Conservation (phyloP, 2,329 filamentous ascomycete genomes). For the Colletotrichum echinochloae region DNA sequence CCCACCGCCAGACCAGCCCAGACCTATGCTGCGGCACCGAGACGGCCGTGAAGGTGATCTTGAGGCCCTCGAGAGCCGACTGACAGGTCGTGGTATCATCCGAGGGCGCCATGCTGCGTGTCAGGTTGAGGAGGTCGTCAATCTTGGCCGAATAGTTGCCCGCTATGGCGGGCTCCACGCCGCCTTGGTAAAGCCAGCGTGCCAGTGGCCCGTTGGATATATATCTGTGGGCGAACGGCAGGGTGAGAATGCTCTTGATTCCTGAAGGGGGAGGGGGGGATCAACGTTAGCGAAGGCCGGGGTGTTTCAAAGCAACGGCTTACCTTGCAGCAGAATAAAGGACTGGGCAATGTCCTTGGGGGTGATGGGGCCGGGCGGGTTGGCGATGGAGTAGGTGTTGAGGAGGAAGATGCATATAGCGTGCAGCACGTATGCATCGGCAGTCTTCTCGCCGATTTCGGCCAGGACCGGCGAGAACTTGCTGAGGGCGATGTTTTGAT, state of each 20-base stretch:
- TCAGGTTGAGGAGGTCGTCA: slow-evolving; percentile 34
- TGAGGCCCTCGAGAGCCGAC: slow-evolving; percentile 34
- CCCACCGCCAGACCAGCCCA: slow-evolving; percentile 42
- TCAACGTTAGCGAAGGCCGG: background rate
- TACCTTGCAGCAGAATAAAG: slow-evolving; percentile 41
- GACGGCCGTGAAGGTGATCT: slow-evolving; percentile 31
- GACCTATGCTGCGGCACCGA: slow-evolving; percentile 20
- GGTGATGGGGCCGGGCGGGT: slow-evolving; percentile 22
- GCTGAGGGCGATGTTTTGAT: slow-evolving; percentile 40
- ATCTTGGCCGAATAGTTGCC: slow-evolving; percentile 31
- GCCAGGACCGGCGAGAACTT: slow-evolving; percentile 38
- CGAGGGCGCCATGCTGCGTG: slow-evolving; percentile 35
- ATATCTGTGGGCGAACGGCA: slow-evolving; percentile 26
- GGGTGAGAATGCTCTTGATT: slow-evolving; percentile 40
- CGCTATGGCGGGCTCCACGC: slow-evolving; percentile 21
- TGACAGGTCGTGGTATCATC: slow-evolving; percentile 35
- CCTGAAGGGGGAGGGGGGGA: slow-evolving; percentile 9
- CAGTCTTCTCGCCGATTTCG: slow-evolving; percentile 41
- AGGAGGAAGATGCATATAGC: slow-evolving; percentile 42
- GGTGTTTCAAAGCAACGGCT: too few relatives aligned
- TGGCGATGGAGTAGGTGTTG: slow-evolving; percentile 42
- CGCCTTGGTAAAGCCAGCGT: slow-evolving; percentile 37
- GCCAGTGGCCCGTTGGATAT: slow-evolving; percentile 32
- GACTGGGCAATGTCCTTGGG: slow-evolving; percentile 41
- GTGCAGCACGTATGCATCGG: slow-evolving; percentile 42